Percentiles rank a stretch among this genome's conserved stretches.
phyloP scores from a whole-genome alignment of 1,284 basidiomycete genomes.

The Ceratobasidium sp. region DNA sequence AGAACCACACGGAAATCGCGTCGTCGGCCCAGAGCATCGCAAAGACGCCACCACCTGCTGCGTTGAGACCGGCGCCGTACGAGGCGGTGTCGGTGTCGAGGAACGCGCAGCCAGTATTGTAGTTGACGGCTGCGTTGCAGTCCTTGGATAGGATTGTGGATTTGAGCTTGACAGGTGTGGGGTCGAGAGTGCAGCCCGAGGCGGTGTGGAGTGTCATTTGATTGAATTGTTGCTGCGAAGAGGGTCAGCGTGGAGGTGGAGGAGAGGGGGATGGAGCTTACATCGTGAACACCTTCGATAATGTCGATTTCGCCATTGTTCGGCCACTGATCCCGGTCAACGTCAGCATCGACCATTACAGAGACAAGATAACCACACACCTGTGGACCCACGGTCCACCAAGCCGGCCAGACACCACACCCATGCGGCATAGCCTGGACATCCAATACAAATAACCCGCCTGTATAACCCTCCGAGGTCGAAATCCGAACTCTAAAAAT shows the following conservation, averaged over 20 bases:
- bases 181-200: conserved; percentile 65
- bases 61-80: conserved; percentile 79
- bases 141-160: conserved; percentile 52
- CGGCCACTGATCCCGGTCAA: conserved; percentile 70
- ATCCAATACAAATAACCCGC: conserved; percentile 84
- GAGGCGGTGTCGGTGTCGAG: conserved; percentile 63
- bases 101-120: conserved; percentile 77
- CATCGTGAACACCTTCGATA: conserved; percentile 72
- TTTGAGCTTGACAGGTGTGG: conserved; percentile 50
- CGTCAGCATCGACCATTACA: neutral
- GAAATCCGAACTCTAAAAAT: conserved; percentile 72
- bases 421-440: conserved; percentile 79
- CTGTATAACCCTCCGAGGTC: conserved; percentile 70
- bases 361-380: too few relatives aligned
- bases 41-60: conserved; percentile 80
- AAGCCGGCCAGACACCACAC: conserved; percentile 85
- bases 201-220: conserved; percentile 77
- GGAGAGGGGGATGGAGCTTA: conserved; percentile 27
- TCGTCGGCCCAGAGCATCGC: conserved; percentile 74
- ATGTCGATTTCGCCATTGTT: conserved; percentile 77
- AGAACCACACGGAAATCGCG: conserved; percentile 84
- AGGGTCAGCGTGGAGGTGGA: conserved; percentile 3
- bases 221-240: conserved; percentile 56
- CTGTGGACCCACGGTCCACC: conserved; percentile 62
- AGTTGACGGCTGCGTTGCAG: conserved; percentile 62